These are phyloP conservation scores for Albugo candida DNA, from an alignment of 352 stramenopile species.

Conservation along the genomic window DNA sequence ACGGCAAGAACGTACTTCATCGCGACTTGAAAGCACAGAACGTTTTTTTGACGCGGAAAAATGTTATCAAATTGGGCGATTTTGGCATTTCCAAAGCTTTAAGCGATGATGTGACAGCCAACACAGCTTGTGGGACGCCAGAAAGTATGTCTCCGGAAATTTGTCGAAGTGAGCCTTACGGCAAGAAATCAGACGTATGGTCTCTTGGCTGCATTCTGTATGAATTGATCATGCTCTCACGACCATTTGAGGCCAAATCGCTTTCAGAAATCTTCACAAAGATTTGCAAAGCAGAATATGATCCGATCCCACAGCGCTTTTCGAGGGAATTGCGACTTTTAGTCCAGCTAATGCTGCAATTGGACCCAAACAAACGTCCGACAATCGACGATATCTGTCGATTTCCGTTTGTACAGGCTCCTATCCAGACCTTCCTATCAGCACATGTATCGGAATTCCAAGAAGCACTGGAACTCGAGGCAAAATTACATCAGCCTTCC, in stretches of 20 bases:
- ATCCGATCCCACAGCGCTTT: constrained; percentile 47
- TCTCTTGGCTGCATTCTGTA: constrained; percentile 79
- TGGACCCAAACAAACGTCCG: constrained; percentile 65
- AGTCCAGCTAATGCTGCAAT: constrained; percentile 76
- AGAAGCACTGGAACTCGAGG: constrained; percentile 64
- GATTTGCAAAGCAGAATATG: constrained; percentile 76
- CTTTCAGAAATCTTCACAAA: constrained; percentile 75
- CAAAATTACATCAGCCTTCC: constrained; percentile 71
- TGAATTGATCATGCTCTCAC: constrained; percentile 78
- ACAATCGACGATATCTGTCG: constrained; percentile 81
- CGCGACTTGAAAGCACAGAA: constrained; percentile 79
- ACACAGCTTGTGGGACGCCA: constrained; percentile 65
- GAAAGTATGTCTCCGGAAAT: constrained; percentile 82
- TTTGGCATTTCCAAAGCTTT: constrained; percentile 80
- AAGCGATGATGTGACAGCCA: constrained; percentile 53
- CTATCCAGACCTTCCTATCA: constrained; percentile 68
- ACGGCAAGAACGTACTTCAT: constrained; percentile 77
- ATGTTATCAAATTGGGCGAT: constrained; percentile 75
- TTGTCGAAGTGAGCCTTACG: constrained; percentile 69
- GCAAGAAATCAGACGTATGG: constrained; percentile 82
- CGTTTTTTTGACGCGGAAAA: constrained; percentile 72
- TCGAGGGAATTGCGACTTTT: constrained; percentile 65
- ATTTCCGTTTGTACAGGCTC: constrained; percentile 69
- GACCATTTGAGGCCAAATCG: constrained; percentile 65
- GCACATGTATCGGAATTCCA: constrained; percentile 76